Evolutionary conservation across 1,284 basidiomycete genomes (phyloP).

Genomic region (Rhodotorula sp.): DNA sequence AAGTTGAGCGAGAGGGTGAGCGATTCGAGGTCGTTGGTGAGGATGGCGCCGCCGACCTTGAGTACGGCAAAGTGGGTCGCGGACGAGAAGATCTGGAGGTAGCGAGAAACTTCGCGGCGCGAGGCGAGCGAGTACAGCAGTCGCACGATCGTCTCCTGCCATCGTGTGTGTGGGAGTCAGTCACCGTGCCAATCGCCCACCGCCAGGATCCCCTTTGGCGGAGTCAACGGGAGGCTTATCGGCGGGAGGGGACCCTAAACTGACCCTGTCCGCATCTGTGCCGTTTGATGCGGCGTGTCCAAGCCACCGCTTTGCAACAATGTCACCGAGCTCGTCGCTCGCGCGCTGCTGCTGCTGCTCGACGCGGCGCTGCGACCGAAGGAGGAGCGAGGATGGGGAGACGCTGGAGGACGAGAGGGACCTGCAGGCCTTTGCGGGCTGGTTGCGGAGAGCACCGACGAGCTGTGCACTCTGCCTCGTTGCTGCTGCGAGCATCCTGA

Average conservation of each 20-base stretch:
- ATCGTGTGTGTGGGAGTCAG: too few species aligned
- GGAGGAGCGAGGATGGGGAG: slow-evolving; percentile 24
- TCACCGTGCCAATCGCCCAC: neutral
- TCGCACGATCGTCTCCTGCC: slow-evolving; percentile 56
- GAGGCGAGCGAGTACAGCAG: slow-evolving; percentile 91
- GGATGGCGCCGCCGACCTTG: slow-evolving; percentile 83
- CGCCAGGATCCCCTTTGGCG: too few species aligned
- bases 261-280: slow-evolving; percentile 38
- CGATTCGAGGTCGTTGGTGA: slow-evolving; percentile 79
- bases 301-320: slow-evolving; percentile 40
- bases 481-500: slow-evolving; percentile 3
- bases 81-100: slow-evolving; percentile 86
- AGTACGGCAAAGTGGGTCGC: slow-evolving; percentile 45
- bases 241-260: neutral
- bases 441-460: neutral
- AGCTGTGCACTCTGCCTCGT: neutral
- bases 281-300: slow-evolving; percentile 28
- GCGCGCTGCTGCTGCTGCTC: slow-evolving; percentile 25
- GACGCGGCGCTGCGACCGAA: slow-evolving; percentile 36
- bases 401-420: slow-evolving; percentile 5
- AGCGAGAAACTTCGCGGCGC: slow-evolving; percentile 91
- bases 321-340: slow-evolving; percentile 38
- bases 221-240: neutral
- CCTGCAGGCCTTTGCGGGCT: neutral
- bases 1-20: slow-evolving; percentile 89